These are phyloP conservation scores for Fraxinus albicans DNA, from an alignment of 305 asterid genomes.

Conservation along the genomic window DNA sequence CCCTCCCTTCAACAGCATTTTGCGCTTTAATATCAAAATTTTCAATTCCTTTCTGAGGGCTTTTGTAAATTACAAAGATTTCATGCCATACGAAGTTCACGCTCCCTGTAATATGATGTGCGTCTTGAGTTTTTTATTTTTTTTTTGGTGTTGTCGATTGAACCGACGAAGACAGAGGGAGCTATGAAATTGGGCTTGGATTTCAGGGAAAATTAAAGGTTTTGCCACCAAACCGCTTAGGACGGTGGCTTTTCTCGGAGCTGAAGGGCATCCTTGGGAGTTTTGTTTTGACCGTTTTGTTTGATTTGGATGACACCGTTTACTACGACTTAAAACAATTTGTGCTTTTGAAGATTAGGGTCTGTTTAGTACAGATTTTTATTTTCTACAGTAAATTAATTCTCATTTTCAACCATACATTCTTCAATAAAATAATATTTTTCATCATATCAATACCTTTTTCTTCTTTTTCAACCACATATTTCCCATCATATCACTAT, in stretches of 20 bases:
- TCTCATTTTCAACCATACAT: too few relatives aligned
- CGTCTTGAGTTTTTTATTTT: background rate
- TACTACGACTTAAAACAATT: too few relatives aligned
- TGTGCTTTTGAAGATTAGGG: background rate
- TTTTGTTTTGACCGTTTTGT: too few relatives aligned
- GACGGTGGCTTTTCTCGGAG: background rate
- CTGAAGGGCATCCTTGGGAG: background rate
- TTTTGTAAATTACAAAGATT: background rate
- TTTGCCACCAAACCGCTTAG: background rate
- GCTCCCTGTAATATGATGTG: background rate
- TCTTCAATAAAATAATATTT: too few relatives aligned
- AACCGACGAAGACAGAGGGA: background rate
- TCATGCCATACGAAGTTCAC: background rate
- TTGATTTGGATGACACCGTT: too few relatives aligned
- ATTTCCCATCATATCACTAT: too few relatives aligned
- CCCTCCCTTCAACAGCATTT: constrained; percentile 5
- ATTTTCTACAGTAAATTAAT: too few relatives aligned
- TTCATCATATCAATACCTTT: too few relatives aligned
- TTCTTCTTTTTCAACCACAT: too few relatives aligned
- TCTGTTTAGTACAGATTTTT: too few relatives aligned
- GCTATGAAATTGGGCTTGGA: background rate
- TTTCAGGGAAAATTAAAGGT: constrained; percentile 6
- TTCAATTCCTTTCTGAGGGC: background rate
- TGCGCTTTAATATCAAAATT: background rate
- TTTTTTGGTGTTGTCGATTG: background rate